Evolutionary conservation across 306 rosid genomes (phyloP), one percentile per base, ranked within the genome.

Genomic region (Alnus rubra): DNA sequence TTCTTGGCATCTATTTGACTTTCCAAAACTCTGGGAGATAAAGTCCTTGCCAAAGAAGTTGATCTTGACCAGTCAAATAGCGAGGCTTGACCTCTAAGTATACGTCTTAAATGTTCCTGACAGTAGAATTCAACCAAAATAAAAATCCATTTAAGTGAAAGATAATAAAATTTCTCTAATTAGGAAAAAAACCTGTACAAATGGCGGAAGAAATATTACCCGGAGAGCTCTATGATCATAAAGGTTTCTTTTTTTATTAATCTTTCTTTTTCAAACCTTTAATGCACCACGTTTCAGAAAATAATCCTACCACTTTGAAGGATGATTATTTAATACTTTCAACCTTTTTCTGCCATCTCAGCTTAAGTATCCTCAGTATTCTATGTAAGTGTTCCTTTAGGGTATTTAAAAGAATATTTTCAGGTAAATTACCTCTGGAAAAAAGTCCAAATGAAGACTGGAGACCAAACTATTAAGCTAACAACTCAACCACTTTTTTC

Each of bases 61-160:
- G 98, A 88, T 80, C 98, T 92, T 62, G 99, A 88, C 98, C 98
- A 96, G 75, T 93, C 98, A 65, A 93, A 96, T 63, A 96, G 87
- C 37, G 99, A 96, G 76, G 99, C 92, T 82, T 96, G 99, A 84
- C 99, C 99, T 90, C 98, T 90, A 84, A 96, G 94, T 83, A 96
- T 92, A 76, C 99, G 88, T 78, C 94, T 88, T 49, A 96, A 85
- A 85, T 96, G 99, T 76, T 96, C 99, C 99, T 96, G 94, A 72
- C 35, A 68, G 80, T 69, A 58, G 85, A 53, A 80, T 77, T 77
- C 59, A 18, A 69, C 16, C 55, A 54, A 7, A 80, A 73, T 77
- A 53, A 78, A 80, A 83, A 42, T 42, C 12, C 10, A 59, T 55
- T 69, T 18, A 73, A 54, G 72, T 69, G 69, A 54, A 77, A 75